Base-by-base conservation (phyloP, 176 grass and related monocot genomes). In the Luzula sylvatica region DNA sequence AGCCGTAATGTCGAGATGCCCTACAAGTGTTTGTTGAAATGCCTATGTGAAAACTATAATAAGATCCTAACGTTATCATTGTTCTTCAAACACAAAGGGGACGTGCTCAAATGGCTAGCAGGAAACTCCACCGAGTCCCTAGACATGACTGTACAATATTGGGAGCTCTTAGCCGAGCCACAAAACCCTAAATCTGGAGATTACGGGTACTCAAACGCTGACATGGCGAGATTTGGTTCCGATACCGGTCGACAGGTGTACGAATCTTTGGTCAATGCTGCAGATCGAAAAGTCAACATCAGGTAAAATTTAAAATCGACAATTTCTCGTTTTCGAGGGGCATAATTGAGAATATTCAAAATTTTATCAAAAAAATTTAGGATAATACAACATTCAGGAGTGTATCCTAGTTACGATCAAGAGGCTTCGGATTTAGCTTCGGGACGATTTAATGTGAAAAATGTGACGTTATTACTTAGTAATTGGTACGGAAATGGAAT, bases 401-500 rank as follows among this genome's bases (percentile, higher is more conserved):
- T 89, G 46, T 76, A 78, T 52, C 84, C 84, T 60, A 69, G 81
- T 79, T 96, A 79, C 13, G 84, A 76, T 56, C 30, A 79, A 82
- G 84, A 96, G 81, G 76, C 77, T 5, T 75, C 90, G 20, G 50
- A 82, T 66, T 80, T 96, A 35, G 81, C 90, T 50, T 58, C 67
- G 55, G 71, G 90, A 78, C 77, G 71, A 65, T 77, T 77, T 42
- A 89, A 96, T 77, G 84, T 96, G 49, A 58, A 96, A 53, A 89
- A 96, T 45, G 68, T 64, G 29, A 96, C 90, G n/a, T 50, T 96
- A 66, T 52, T 86, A 61, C 78, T 89, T 65, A 70, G 52, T 17
- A 62, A 96, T 58, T 96, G 83, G 80, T 89, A 83, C 80, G 84
- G 84, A 52, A 88, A 80, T 52, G 90, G 90, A 5, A 60, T 96